phyloP scores from a whole-genome alignment of 371 early-diverging fungal genomes.

The Haplosporangium sp. region DNA sequence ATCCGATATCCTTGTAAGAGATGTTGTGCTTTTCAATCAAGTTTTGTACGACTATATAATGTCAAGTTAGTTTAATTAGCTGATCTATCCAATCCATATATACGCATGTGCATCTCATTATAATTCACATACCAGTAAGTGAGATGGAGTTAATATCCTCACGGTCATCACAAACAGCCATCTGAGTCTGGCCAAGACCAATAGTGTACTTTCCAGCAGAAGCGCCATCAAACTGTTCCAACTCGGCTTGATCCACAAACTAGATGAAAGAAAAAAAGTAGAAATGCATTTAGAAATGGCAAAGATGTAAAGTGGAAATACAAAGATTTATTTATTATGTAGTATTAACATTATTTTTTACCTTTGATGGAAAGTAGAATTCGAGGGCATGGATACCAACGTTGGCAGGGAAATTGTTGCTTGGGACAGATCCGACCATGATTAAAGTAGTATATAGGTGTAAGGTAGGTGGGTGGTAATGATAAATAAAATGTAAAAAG shows the following conservation, averaged over 20 bases:
- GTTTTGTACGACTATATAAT: constrained; percentile 80
- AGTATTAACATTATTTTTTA: constrained; percentile 9
- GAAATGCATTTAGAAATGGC: neutral
- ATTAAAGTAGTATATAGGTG: neutral
- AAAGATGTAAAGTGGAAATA: neutral
- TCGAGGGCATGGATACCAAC: constrained; percentile 95
- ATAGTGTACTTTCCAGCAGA: constrained; percentile 98
- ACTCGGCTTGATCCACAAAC: constrained; percentile 91
- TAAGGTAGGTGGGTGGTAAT: no score
- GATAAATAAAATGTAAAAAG: neutral
- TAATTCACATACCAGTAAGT: constrained; percentile 77
- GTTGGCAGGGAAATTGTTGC: constrained; percentile 74
- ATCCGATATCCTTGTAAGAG: constrained; percentile 87
- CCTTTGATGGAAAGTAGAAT: constrained; percentile 87
- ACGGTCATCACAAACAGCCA: constrained; percentile 96
- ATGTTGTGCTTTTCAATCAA: constrained; percentile 94
- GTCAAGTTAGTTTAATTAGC: neutral
- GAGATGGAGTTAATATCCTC: constrained; percentile 96
- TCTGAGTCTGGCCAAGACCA: constrained; percentile 95
- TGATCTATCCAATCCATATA: no score
- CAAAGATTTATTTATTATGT: no score
- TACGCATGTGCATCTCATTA: no score
- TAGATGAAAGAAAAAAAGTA: constrained; percentile 41
- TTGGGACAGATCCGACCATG: constrained; percentile 54
- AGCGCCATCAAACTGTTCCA: constrained; percentile 92